A percentile compares a stretch with the other conserved stretches of the same genome.
Evolutionary conservation across 2,329 filamentous ascomycete species (phyloP).

Genomic region (Ophiostoma fasciatum): DNA sequence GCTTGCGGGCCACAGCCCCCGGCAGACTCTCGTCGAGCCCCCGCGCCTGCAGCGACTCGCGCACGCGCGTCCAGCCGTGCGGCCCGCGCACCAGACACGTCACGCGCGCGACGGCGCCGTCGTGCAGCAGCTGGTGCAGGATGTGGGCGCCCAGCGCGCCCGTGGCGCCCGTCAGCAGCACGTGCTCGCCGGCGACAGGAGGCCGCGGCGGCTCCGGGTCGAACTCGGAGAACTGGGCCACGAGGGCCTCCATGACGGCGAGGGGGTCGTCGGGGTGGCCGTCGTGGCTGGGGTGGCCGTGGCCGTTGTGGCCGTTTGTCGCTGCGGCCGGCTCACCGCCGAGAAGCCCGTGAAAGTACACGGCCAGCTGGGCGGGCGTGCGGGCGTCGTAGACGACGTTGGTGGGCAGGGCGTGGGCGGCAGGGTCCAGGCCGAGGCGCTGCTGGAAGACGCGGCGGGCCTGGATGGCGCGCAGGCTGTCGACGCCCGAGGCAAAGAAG

Average conservation of each 20-base stretch:
- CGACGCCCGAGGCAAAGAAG: constrained; percentile 29
- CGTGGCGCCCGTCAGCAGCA: constrained; percentile 26
- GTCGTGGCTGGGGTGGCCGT: not conserved
- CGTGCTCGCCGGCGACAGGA: constrained; percentile 2
- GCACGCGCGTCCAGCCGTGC: constrained; percentile 6
- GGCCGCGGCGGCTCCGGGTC: constrained; percentile 4
- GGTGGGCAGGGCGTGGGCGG: constrained; percentile 16
- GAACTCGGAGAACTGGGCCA: constrained; percentile 28
- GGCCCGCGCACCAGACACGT: constrained; percentile 17
- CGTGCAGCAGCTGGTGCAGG: constrained; percentile 21
- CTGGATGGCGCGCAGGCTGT: constrained; percentile 32
- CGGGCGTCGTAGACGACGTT: constrained; percentile 29
- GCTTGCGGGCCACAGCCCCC: not conserved
- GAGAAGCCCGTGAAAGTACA: constrained; percentile 14
- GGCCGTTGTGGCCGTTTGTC: not conserved
- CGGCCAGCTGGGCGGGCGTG: constrained; percentile 22
- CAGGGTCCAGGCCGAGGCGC: constrained; percentile 20
- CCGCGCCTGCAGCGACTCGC: constrained; percentile 7
- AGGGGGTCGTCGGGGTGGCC: not conserved
- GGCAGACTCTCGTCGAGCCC: not conserved
- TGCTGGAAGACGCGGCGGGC: constrained; percentile 25
- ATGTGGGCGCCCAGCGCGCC: constrained; percentile 27
- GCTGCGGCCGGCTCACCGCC: constrained; percentile 4
- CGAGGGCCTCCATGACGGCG: constrained; percentile 26
- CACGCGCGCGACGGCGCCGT: constrained; percentile 19